phyloP scores from a whole-genome alignment of 2,329 filamentous ascomycete species.

The Teratosphaeria gauchensis region DNA sequence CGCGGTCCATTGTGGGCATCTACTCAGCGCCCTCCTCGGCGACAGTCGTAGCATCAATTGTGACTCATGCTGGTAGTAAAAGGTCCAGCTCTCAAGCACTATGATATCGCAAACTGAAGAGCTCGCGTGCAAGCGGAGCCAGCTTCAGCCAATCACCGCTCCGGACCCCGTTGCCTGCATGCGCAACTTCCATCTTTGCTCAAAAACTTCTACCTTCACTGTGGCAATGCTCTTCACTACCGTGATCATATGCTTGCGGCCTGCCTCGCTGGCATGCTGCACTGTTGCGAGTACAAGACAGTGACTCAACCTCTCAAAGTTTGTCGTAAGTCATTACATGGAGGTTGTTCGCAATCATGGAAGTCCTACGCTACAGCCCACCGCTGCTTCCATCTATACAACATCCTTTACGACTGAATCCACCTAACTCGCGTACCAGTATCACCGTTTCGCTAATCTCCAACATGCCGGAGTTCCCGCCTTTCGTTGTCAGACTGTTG shows the following conservation, averaged over 20 bases:
- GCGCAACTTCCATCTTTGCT: neutral
- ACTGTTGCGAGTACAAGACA: neutral
- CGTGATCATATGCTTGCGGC: neutral
- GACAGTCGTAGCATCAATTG: neutral
- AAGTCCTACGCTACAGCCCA: neutral
- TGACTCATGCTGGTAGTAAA: neutral
- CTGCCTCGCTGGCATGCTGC: neutral
- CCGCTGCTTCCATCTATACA: neutral
- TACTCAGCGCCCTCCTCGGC: neutral
- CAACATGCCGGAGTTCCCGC: neutral
- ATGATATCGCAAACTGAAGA: neutral
- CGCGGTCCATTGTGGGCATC: neutral
- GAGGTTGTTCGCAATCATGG: neutral
- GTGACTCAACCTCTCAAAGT: neutral
- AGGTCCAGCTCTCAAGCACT: neutral
- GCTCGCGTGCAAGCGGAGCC: neutral
- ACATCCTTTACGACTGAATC: conserved; percentile 6
- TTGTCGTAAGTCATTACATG: neutral
- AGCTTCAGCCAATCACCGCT: neutral
- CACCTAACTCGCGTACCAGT: conserved; percentile 5
- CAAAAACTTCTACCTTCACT: neutral
- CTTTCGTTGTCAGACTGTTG: conserved; percentile 37
- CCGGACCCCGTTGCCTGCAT: neutral
- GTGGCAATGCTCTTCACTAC: neutral
- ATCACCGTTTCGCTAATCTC: neutral